A percentile compares a stretch with the other conserved stretches of the same genome.
These are phyloP conservation scores for Rhinocladiella mackenziei DNA, from an alignment of 2,329 filamentous ascomycete species.

Conservation along the genomic window DNA sequence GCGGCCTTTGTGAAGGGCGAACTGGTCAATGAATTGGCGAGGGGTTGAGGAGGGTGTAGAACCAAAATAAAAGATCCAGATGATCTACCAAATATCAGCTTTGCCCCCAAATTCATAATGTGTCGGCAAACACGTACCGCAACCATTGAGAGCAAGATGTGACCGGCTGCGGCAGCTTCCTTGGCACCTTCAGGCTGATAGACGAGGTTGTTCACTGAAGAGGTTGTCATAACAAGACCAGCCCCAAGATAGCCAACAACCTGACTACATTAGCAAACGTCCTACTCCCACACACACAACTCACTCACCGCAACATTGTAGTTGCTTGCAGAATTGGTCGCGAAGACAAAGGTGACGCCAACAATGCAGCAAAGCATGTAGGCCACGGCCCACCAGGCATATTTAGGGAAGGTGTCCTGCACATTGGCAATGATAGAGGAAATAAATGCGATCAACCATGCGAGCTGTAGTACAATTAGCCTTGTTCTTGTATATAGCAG, in stretches of 20 bases:
- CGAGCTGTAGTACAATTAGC: conserved; percentile 66
- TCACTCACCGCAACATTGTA: conserved; percentile 76
- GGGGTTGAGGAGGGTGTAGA: conserved; percentile 82
- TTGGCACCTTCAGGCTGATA: conserved; percentile 69
- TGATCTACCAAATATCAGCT: conserved; percentile 58
- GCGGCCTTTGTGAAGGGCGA: conserved; percentile 81
- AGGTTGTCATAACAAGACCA: conserved; percentile 78
- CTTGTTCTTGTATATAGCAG: not conserved
- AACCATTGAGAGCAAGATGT: conserved; percentile 90
- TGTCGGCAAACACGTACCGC: conserved; percentile 59
- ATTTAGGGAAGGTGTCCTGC: conserved; percentile 67
- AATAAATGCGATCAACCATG: conserved; percentile 91
- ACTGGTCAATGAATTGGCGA: conserved; percentile 90
- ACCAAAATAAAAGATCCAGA: conserved; percentile 99
- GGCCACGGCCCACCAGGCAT: conserved; percentile 85
- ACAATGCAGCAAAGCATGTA: conserved; percentile 81
- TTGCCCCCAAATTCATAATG: conserved; percentile 10
- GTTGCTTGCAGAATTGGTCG: conserved; percentile 75
- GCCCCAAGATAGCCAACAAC: conserved; percentile 81
- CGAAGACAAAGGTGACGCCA: conserved; percentile 76
- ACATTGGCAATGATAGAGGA: conserved; percentile 70
- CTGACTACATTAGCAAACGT: conserved; percentile 33
- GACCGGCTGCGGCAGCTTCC: conserved; percentile 85
- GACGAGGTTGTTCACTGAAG: conserved; percentile 79
- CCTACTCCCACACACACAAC: not conserved